Percentiles rank a stretch among this genome's conserved stretches.
phyloP scores from a whole-genome alignment of 306 rosid genomes.

The Biancaea sappan region DNA sequence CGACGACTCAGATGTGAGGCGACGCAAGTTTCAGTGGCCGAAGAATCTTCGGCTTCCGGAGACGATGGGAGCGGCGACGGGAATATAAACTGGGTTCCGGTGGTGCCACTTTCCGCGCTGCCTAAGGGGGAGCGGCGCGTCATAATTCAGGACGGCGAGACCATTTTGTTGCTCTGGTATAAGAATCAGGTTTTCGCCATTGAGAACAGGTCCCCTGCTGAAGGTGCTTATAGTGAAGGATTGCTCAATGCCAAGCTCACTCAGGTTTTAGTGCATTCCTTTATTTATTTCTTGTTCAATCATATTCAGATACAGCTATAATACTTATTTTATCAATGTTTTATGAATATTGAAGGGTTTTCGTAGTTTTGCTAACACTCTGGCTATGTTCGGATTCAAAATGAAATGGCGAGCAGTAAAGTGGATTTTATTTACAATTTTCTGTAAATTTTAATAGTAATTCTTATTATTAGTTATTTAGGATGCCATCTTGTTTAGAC shows the following conservation, averaged over 20 bases:
- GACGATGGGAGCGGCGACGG: conserved; percentile 23
- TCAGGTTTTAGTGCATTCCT: conserved; percentile 43
- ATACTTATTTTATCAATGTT: not conserved
- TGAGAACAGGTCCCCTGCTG: conserved; percentile 95
- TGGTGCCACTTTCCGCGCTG: conserved; percentile 84
- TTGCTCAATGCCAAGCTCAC: conserved; percentile 93
- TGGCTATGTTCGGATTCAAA: not conserved
- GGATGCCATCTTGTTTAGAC: not conserved
- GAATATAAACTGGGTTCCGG: conserved; percentile 74
- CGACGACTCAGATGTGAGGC: conserved; percentile 58
- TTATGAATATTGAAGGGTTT: not conserved
- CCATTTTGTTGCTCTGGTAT: conserved; percentile 80
- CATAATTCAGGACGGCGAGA: conserved; percentile 73
- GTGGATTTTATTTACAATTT: not conserved
- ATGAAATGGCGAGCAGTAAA: not conserved
- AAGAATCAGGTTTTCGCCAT: conserved; percentile 77
- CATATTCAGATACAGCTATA: not conserved
- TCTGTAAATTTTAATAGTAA: not conserved
- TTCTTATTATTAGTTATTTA: not conserved
- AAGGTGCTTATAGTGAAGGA: conserved; percentile 93
- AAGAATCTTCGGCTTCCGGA: conserved; percentile 60
- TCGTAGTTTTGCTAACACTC: not conserved
- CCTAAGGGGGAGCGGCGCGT: conserved; percentile 94
- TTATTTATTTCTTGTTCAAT: not conserved
- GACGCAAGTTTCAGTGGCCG: conserved; percentile 63